Percentiles rank a stretch among this genome's conserved stretches.
These are phyloP conservation scores for Nissolia schottii DNA, from an alignment of 306 rosid species.

Conservation along the genomic window DNA sequence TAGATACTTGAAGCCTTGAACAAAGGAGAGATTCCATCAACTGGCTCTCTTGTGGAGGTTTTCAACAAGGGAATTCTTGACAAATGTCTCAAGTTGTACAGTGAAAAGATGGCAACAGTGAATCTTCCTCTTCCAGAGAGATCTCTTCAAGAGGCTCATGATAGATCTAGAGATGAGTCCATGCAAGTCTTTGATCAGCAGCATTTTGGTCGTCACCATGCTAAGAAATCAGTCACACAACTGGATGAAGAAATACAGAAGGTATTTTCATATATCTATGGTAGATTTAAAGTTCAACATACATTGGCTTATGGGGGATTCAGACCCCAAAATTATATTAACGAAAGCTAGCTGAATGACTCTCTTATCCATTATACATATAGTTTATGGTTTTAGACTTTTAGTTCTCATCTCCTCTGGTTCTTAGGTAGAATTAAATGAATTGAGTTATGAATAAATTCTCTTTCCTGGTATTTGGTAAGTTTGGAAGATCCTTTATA, in stretches of 20 bases:
- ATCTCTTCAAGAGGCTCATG: slow-evolving; percentile 57
- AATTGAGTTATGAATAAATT: neutral
- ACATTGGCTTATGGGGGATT: neutral
- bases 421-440: neutral
- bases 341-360: neutral
- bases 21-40: slow-evolving; percentile 98
- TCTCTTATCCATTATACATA: neutral
- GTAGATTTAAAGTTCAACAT: slow-evolving; percentile 1
- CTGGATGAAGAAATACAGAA: slow-evolving; percentile 76
- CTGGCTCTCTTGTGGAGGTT: slow-evolving; percentile 95
- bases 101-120: slow-evolving; percentile 51
- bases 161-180: slow-evolving; percentile 43
- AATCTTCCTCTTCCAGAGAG: slow-evolving; percentile 60
- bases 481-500: neutral
- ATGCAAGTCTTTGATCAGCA: slow-evolving; percentile 71
- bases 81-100: slow-evolving; percentile 71
- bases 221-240: slow-evolving; percentile 70
- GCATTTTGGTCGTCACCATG: slow-evolving; percentile 91
- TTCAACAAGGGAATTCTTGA: slow-evolving; percentile 93
- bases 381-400: neutral
- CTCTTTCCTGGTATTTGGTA: neutral
- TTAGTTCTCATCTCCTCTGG: neutral
- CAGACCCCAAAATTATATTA: neutral
- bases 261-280: slow-evolving; percentile 38
- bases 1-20: slow-evolving; percentile 97